Evolutionary conservation across 139 green algal genomes (phyloP).

Genomic region (Tetraselmis chui): DNA sequence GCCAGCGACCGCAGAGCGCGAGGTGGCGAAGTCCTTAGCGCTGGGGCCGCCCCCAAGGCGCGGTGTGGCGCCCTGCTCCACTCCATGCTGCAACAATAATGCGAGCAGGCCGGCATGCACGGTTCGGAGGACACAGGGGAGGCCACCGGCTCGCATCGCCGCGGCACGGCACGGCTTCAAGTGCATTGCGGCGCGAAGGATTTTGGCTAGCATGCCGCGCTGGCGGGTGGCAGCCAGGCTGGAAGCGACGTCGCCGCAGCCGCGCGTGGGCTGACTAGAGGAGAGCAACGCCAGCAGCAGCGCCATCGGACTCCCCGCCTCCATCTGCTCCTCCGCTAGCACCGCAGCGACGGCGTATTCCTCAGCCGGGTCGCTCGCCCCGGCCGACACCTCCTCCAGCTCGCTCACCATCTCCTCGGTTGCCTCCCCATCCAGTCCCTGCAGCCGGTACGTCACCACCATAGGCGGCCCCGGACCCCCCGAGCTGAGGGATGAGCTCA

Average conservation of each 20-base stretch:
- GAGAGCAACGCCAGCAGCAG: conserved; percentile 33
- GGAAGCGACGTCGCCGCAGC: not conserved
- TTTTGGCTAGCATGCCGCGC: not conserved
- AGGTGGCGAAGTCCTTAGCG: not conserved
- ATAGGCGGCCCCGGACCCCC: conserved; percentile 32
- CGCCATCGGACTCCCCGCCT: conserved; percentile 10
- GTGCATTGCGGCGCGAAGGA: not conserved
- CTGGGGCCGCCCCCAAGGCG: not conserved
- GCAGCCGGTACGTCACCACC: conserved; percentile 49
- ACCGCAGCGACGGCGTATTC: conserved; percentile 31
- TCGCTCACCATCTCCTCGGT: conserved; percentile 55
- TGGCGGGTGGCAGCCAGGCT: not conserved
- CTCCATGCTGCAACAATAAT: not conserved
- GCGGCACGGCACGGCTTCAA: not conserved
- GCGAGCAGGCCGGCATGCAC: not conserved
- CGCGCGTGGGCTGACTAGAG: not conserved
- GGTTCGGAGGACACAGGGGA: not conserved
- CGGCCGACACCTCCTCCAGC: conserved; percentile 20
- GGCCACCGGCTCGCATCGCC: not conserved
- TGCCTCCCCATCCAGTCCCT: conserved; percentile 59
- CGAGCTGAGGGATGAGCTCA: not conserved
- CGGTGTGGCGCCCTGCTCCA: not conserved
- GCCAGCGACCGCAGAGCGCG: not conserved
- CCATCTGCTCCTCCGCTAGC: conserved; percentile 16
- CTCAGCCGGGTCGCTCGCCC: conserved; percentile 30